These are phyloP conservation scores for Niebla homalea DNA, from an alignment of 495 filamentous ascomycete genomes.

Conservation along the genomic window DNA sequence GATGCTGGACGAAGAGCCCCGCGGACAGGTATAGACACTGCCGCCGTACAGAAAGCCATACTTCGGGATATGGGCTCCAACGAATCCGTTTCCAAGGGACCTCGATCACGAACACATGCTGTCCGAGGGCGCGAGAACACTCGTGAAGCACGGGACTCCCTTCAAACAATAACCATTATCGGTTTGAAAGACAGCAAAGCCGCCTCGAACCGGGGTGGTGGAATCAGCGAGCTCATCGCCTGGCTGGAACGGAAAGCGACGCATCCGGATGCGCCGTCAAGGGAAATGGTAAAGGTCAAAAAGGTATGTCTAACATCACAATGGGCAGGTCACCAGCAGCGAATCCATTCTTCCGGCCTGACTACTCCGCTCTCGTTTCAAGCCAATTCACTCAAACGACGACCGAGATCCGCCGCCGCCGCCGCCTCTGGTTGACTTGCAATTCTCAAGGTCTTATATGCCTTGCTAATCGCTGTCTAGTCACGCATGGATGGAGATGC, in stretches of 20 bases:
- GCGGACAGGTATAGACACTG: conserved; percentile 16
- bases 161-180: conserved; percentile 38
- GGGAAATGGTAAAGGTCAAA: conserved; percentile 51
- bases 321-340: conserved; percentile 33
- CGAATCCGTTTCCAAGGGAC: conserved; percentile 15
- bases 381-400: conserved; percentile 44
- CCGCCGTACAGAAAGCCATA: conserved; percentile 29
- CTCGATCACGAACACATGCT: conserved; percentile 21
- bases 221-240: conserved; percentile 50
- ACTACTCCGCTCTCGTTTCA: conserved; percentile 43
- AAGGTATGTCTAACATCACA: conserved; percentile 63
- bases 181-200: conserved; percentile 72
- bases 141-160: conserved; percentile 14
- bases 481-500: conserved; percentile 55
- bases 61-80: conserved; percentile 26
- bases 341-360: conserved; percentile 22
- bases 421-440: conserved; percentile 34
- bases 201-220: conserved; percentile 53
- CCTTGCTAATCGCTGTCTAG: conserved; percentile 63
- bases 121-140: conserved; percentile 16
- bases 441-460: conserved; percentile 38
- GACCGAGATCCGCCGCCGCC: conserved; percentile 33
- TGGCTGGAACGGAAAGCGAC: conserved; percentile 76
- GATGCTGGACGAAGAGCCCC: conserved; percentile 9
- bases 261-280: conserved; percentile 33